phyloP scores from a whole-genome alignment of 306 rosid genomes.

The Lathyrus sativus region DNA sequence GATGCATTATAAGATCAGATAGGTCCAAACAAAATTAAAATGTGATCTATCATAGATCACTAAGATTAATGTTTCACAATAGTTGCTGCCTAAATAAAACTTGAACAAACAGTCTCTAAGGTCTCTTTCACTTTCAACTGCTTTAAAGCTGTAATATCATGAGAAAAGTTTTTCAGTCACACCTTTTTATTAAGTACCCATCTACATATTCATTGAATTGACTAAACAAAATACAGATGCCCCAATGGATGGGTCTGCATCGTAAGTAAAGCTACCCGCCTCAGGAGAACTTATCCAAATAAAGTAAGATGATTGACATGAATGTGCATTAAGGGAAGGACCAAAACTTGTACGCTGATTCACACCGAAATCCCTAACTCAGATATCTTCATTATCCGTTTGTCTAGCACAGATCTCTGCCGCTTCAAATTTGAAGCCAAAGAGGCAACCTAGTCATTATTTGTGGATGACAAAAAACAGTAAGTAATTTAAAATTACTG shows the following conservation, averaged over 20 bases:
- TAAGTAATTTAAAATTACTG: conserved; percentile 18
- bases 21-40: not conserved
- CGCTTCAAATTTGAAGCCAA: conserved; percentile 59
- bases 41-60: not conserved
- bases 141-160: not conserved
- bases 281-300: conserved; percentile 23
- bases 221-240: conserved; percentile 11
- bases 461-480: conserved; percentile 33
- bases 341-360: conserved; percentile 32
- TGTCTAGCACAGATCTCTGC: conserved; percentile 60
- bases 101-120: not conserved
- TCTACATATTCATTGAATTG: not conserved
- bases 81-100: not conserved
- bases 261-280: conserved; percentile 15
- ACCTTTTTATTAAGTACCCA: conserved; percentile 9
- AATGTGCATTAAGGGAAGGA: conserved; percentile 28
- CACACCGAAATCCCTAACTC: conserved; percentile 75
- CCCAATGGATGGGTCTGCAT: conserved; percentile 25
- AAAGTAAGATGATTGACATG: conserved; percentile 18
- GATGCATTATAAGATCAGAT: not conserved
- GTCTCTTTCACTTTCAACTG: not conserved
- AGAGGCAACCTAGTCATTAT: conserved; percentile 68
- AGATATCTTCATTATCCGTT: conserved; percentile 66
- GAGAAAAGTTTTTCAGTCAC: conserved; percentile 2
- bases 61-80: not conserved